These are phyloP conservation scores for Microthlaspi erraticum DNA, from an alignment of 345 rosid genomes.

Conservation along the genomic window DNA sequence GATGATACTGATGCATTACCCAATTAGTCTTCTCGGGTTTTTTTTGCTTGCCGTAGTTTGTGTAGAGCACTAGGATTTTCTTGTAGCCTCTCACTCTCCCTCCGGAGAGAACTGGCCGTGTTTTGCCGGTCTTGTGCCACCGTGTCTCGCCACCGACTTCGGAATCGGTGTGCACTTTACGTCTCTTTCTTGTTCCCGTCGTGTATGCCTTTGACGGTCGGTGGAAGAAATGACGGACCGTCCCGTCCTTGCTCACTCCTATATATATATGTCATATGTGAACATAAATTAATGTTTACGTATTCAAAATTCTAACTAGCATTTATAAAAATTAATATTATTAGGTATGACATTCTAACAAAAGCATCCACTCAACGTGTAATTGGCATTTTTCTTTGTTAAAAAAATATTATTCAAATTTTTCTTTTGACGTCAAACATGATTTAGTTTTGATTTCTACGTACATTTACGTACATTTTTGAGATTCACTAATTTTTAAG, in stretches of 20 bases:
- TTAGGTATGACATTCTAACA: background rate
- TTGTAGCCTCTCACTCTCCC: conserved; percentile 83
- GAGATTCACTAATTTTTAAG: background rate
- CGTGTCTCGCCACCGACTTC: conserved; percentile 83
- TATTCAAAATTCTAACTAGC: background rate
- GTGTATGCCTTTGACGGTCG: conserved; percentile 98
- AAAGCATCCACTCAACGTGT: no score
- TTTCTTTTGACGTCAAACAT: background rate
- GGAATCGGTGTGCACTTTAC: conserved; percentile 82
- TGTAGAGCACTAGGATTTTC: conserved; percentile 93
- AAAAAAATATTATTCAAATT: background rate
- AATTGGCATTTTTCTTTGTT: background rate
- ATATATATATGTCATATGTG: background rate
- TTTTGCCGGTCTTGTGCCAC: conserved; percentile 99
- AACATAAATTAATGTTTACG: background rate
- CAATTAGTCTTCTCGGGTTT: conserved; percentile 96
- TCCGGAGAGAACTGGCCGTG: conserved; percentile 68
- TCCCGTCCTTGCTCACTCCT: conserved; percentile 90
- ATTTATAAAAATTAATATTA: background rate
- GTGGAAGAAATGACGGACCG: conserved; percentile 96
- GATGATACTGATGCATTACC: conserved; percentile 99
- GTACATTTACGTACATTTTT: background rate
- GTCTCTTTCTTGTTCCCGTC: conserved; percentile 90
- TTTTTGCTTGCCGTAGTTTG: conserved; percentile 92
- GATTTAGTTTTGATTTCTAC: no score